Conservation (phyloP, 495 filamentous ascomycete species). For the Neurospora terricola region DNA sequence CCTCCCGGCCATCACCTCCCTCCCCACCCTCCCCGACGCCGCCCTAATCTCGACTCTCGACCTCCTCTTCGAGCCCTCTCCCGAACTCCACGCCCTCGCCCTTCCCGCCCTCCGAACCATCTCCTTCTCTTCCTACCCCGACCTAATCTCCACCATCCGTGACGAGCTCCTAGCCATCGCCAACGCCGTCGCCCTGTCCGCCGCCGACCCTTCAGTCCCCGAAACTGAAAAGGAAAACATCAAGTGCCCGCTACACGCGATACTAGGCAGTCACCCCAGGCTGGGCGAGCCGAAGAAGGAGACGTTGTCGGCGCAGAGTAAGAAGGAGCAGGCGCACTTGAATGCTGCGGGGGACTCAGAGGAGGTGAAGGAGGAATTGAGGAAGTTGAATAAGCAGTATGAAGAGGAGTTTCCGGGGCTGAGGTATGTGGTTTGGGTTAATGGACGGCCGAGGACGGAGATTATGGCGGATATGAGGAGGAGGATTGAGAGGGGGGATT, state of each 20-base stretch:
- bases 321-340: constrained; percentile 70
- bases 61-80: constrained; percentile 77
- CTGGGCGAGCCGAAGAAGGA: constrained; percentile 64
- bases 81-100: constrained; percentile 61
- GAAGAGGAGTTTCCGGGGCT: constrained; percentile 75
- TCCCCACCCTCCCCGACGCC: constrained; percentile 36
- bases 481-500: constrained; percentile 61
- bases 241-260: constrained; percentile 36
- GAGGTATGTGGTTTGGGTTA: constrained; percentile 88
- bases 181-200: constrained; percentile 22
- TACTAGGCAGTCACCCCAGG: constrained; percentile 80
- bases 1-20: constrained; percentile 24
- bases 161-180: constrained; percentile 46
- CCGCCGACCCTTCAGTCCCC: constrained; percentile 1
- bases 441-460: constrained; percentile 59
- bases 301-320: constrained; percentile 54
- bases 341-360: constrained; percentile 17
- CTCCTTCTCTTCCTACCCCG: constrained; percentile 38
- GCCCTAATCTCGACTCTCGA: constrained; percentile 59
- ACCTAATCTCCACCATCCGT: constrained; percentile 27
- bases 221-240: background rate
- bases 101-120: constrained; percentile 54
- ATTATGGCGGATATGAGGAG: constrained; percentile 81
- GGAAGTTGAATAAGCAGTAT: constrained; percentile 66
- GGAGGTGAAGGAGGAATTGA: constrained; percentile 49